Conservation (phyloP, 305 asterid genomes). For the Withania somnifera region DNA sequence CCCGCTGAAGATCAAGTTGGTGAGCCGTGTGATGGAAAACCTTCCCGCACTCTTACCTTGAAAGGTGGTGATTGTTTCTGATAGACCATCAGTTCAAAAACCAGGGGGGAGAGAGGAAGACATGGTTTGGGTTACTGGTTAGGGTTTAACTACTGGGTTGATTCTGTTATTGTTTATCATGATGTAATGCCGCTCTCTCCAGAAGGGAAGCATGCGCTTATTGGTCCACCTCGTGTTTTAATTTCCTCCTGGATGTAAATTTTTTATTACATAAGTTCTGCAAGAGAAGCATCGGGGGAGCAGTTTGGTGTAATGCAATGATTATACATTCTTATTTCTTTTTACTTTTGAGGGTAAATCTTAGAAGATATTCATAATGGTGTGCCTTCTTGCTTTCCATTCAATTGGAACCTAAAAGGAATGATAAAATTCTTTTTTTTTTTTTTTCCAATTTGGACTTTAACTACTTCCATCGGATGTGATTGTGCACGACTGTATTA, state of each 20-base stretch:
- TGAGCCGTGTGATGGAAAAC: too few relatives aligned
- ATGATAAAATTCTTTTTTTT: background rate
- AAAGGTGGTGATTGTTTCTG: too few relatives aligned
- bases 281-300: background rate
- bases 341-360: background rate
- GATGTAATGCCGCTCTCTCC: background rate
- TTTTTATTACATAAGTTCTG: background rate
- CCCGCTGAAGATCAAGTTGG: too few relatives aligned
- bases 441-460: background rate
- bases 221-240: background rate
- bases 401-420: background rate
- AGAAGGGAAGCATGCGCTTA: background rate
- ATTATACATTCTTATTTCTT: background rate
- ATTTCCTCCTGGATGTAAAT: background rate
- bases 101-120: too few relatives aligned
- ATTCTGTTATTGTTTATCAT: background rate
- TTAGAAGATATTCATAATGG: background rate
- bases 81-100: too few relatives aligned
- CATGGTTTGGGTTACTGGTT: background rate
- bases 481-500: background rate
- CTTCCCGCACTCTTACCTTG: too few relatives aligned
- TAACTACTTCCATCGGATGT: background rate
- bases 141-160: background rate
- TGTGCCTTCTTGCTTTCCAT: background rate
- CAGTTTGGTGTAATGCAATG: background rate